Percentiles rank a stretch among this genome's conserved stretches.
Evolutionary conservation across 192 early-diverging fungal genomes (phyloP).

Genomic region (Thamnidium elegans): DNA sequence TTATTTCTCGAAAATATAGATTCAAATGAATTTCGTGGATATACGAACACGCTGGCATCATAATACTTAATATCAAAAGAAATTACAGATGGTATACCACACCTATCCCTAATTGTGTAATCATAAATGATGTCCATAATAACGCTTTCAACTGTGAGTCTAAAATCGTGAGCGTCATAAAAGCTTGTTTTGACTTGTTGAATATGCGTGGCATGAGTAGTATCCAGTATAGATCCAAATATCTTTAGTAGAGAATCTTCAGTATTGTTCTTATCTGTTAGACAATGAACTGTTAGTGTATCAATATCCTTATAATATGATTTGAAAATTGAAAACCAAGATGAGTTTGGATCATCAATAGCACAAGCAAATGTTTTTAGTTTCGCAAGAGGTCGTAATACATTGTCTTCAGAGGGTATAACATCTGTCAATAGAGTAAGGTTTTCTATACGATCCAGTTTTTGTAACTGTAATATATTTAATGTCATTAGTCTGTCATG

Average conservation of each 20-base stretch:
- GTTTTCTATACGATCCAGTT: not conserved
- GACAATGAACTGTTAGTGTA: not conserved
- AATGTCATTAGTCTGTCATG: not conserved
- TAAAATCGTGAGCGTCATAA: not conserved
- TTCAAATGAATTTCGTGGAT: no score
- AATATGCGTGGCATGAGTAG: no score
- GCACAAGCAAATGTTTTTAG: not conserved
- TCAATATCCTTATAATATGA: not conserved
- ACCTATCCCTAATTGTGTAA: no score
- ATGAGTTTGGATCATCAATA: conserved; percentile 10
- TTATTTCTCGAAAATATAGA: no score
- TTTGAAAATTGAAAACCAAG: conserved; percentile 2
- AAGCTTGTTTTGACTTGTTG: not conserved
- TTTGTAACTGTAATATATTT: not conserved
- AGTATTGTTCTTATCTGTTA: not conserved
- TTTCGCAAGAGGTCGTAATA: not conserved
- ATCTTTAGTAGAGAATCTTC: not conserved
- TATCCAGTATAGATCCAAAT: not conserved
- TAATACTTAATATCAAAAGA: no score
- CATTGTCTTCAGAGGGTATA: not conserved
- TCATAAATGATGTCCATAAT: no score
- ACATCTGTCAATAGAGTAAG: not conserved
- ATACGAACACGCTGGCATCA: no score
- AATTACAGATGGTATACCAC: no score
- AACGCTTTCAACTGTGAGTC: not conserved